These are phyloP conservation scores for Beauveria australis DNA, from an alignment of 2,329 filamentous ascomycete species.

Conservation along the genomic window DNA sequence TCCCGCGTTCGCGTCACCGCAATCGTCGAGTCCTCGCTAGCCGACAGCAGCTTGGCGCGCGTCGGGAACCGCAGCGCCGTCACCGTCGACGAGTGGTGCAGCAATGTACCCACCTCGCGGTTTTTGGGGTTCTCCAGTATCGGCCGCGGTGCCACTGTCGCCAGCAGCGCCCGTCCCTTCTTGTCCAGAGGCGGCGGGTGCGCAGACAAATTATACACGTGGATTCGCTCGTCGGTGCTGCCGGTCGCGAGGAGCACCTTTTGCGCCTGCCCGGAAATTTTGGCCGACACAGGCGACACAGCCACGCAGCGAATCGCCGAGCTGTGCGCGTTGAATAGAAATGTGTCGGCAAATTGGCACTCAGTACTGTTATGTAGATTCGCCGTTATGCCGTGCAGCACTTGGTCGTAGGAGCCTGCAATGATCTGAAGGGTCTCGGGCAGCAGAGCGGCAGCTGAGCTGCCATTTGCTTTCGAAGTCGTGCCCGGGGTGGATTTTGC, in stretches of 20 bases:
- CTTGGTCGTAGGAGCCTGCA: conserved; percentile 86
- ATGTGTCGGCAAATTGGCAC: conserved; percentile 69
- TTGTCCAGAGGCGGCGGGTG: conserved; percentile 44
- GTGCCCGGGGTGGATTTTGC: conserved; percentile 18
- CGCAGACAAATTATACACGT: conserved; percentile 81
- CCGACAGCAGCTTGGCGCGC: conserved; percentile 77
- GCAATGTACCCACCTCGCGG: conserved; percentile 74
- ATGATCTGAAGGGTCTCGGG: conserved; percentile 73
- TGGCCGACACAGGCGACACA: conserved; percentile 65
- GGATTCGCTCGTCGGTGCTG: conserved; percentile 88
- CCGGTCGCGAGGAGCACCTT: conserved; percentile 88
- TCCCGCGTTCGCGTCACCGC: conserved; percentile 81
- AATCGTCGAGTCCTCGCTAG: conserved; percentile 84
- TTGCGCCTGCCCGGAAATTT: conserved; percentile 53
- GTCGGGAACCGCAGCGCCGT: conserved; percentile 76
- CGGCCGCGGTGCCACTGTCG: conserved; percentile 60
- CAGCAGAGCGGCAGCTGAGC: conserved; percentile 15
- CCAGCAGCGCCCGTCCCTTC: conserved; percentile 51
- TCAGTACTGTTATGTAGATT: conserved; percentile 49
- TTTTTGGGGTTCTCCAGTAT: conserved; percentile 82
- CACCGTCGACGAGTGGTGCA: conserved; percentile 79
- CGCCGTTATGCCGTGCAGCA: conserved; percentile 85
- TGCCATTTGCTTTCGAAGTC: conserved; percentile 14
- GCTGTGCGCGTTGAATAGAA: conserved; percentile 88
- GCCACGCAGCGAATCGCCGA: conserved; percentile 86